These are phyloP conservation scores for Populus nigra DNA, from an alignment of 345 rosid species.

Conservation along the genomic window DNA sequence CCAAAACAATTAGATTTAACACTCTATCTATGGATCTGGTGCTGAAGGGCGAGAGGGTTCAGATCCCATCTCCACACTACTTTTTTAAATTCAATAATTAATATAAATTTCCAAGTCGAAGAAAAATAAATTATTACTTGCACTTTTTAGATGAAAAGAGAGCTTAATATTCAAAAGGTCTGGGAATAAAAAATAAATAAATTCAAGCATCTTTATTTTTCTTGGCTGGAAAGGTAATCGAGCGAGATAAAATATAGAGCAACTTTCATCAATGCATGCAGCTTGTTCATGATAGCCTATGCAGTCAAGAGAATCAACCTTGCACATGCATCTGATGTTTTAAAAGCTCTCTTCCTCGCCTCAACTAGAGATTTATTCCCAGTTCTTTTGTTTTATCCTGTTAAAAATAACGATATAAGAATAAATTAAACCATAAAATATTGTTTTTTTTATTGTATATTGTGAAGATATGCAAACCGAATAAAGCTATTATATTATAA, in stretches of 20 bases:
- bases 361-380: neutral
- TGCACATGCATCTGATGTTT: slow-evolving; percentile 19
- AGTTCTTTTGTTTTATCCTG: neutral
- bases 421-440: neutral
- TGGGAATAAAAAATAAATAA: neutral
- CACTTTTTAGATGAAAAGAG: neutral
- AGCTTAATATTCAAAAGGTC: neutral
- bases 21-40: slow-evolving; percentile 57
- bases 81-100: neutral
- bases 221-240: neutral
- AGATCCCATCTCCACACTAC: slow-evolving; percentile 83
- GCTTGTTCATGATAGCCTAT: neutral
- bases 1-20: neutral
- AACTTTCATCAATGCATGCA: slow-evolving; percentile 1
- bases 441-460: too few relatives aligned
- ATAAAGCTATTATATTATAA: neutral
- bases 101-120: neutral
- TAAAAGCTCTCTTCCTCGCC: neutral
- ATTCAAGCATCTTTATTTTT: neutral
- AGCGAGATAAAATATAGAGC: neutral
- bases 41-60: slow-evolving; percentile 98
- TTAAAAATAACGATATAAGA: too few relatives aligned
- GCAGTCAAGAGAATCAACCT: slow-evolving; percentile 11
- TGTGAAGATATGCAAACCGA: neutral
- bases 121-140: neutral